A percentile compares a stretch with the other conserved stretches of the same genome.
These are phyloP conservation scores for Podila clonocystis DNA, from an alignment of 192 early-diverging fungal species.

Conservation along the genomic window DNA sequence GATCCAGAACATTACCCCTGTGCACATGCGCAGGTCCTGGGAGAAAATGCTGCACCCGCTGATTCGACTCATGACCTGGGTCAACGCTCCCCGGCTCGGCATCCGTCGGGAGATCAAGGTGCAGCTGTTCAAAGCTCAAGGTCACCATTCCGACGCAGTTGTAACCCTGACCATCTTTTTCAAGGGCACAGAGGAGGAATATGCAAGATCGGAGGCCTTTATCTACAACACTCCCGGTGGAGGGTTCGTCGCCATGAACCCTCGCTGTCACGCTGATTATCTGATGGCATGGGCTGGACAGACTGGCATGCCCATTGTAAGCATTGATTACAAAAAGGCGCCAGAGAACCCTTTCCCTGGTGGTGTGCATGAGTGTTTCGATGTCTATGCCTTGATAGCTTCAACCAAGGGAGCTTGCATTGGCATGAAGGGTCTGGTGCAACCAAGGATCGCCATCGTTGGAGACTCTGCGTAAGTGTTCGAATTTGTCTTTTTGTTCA, in stretches of 20 bases:
- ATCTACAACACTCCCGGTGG: conserved; percentile 82
- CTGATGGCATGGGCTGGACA: conserved; percentile 81
- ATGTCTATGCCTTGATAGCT: conserved; percentile 79
- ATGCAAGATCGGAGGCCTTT: conserved; percentile 51
- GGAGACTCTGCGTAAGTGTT: conserved; percentile 93
- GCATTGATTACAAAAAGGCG: conserved; percentile 93
- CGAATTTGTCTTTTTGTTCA: neutral
- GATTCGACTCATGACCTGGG: conserved; percentile 59
- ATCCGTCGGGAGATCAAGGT: conserved; percentile 42
- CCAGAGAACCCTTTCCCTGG: conserved; percentile 96
- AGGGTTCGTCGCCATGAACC: conserved; percentile 93
- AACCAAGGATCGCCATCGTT: conserved; percentile 78
- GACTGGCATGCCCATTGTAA: conserved; percentile 77
- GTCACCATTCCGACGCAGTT: conserved; percentile 21
- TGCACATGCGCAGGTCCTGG: conserved; percentile 92
- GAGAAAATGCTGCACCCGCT: conserved; percentile 84
- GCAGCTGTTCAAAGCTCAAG: conserved; percentile 30
- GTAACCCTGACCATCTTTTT: conserved; percentile 66
- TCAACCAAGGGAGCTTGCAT: conserved; percentile 81
- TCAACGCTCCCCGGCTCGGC: conserved; percentile 52
- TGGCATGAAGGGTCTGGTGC: conserved; percentile 72
- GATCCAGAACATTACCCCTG: conserved; percentile 79
- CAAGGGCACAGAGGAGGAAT: conserved; percentile 54
- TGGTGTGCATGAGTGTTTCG: conserved; percentile 91
- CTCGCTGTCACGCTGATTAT: conserved; percentile 88